These are phyloP conservation scores for Geotrichum carabidarum DNA, from an alignment of 1,139 yeast genomes.

Conservation along the genomic window DNA sequence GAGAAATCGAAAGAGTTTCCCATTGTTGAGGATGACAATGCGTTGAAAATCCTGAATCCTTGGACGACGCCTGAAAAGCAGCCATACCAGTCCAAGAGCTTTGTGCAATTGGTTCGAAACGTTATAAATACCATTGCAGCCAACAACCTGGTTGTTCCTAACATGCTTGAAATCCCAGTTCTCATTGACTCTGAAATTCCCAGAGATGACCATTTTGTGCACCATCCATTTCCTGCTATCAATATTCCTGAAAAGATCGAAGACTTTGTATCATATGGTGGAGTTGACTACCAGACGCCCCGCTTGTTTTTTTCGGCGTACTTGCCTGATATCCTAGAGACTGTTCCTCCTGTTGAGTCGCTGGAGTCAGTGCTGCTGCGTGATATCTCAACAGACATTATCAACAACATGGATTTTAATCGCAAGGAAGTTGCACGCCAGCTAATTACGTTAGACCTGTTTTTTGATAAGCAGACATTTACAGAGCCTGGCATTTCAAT, in stretches of 20 bases:
- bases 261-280: constrained; percentile 18
- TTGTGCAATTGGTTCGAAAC: constrained; percentile 51
- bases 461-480: constrained; percentile 64
- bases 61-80: constrained; percentile 39
- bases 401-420: constrained; percentile 80
- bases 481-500: constrained; percentile 80
- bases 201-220: constrained; percentile 25
- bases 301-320: constrained; percentile 64
- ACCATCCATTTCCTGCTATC: constrained; percentile 41
- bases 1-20: constrained; percentile 24
- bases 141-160: constrained; percentile 17
- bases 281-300: constrained; percentile 40
- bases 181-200: constrained; percentile 13
- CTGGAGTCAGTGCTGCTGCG: constrained; percentile 62
- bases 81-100: constrained; percentile 54
- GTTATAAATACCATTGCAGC: constrained; percentile 37
- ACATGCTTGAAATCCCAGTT: constrained; percentile 12
- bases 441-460: constrained; percentile 67
- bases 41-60: constrained; percentile 38
- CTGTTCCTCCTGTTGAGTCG: constrained; percentile 64
- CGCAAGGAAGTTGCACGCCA: constrained; percentile 84
- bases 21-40: constrained; percentile 16
- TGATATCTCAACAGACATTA: constrained; percentile 69
- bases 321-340: constrained; percentile 51
- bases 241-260: constrained; percentile 30